Base-by-base conservation (phyloP, 257 asterid species). In the Craterostigma plantagineum region DNA sequence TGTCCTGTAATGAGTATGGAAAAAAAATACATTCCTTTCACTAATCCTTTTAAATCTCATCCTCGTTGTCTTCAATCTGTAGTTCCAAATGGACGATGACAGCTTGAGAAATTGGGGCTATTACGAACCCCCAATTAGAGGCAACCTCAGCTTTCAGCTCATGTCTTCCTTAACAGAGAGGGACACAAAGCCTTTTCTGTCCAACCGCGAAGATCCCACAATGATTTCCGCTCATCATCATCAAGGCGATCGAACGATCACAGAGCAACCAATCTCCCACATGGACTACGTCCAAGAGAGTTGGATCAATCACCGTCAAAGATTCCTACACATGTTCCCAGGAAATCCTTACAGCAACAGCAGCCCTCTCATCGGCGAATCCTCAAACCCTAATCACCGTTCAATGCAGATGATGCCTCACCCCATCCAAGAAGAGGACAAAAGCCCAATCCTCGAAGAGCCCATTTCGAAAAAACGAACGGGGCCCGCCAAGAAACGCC, bases 41-140 rank as follows among this genome's bases (percentile, higher is more conserved):
- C 54, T n/a, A n/a, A 46, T 15, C 38, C 3, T 34, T 35, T 52
- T 15, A 66, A 69, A 60, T 49, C 36, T 44, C 15, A 38, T 47
- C 34, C 11, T n/a, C 43, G 49, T 11, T 50, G 52, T n/a, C 38
- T 58, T 70, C 60, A 63, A 54, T 57, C 56, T 41, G 56, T 68
- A 77, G 94, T 54, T 62, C 42, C 4, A 45, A 7, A 82, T 81
- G 95, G 97, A 79, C 39, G 93, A 87, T 7, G 92, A 82, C 39
- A 81, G 87, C 73, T 54, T 87, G 67, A 66, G 77, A 63, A 87
- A 87, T 59, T 87, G 98, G 98, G 93, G 91, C 54, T 87, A 73
- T 34, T 87, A 87, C 45, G 98, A 87, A 39, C 86, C 92, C 44
- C 59, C 92, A 43, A 42, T 60, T 14, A 82, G 65, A 44, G 74